A percentile compares a stretch with the other conserved stretches of the same genome.
phyloP scores from a whole-genome alignment of 192 early-diverging fungal genomes.

The Pecoramyces ruminantium region DNA sequence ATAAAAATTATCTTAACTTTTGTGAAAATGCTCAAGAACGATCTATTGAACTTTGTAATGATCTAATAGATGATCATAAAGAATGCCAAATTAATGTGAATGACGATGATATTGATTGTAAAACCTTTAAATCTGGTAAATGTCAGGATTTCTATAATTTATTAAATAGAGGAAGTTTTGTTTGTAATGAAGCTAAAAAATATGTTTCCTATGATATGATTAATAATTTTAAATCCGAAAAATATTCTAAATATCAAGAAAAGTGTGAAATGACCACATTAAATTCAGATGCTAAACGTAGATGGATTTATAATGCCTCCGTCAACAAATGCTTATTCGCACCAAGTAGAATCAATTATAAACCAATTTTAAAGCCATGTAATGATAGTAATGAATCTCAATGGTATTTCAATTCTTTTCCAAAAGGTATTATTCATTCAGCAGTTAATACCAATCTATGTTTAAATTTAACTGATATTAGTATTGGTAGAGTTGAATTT shows the following conservation, averaged over 20 bases:
- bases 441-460: too few species aligned
- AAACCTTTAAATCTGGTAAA: neutral
- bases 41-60: neutral
- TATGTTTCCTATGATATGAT: neutral
- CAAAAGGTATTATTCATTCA: too few species aligned
- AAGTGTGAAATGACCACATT: neutral
- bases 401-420: neutral
- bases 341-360: neutral
- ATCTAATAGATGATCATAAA: neutral
- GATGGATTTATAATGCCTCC: neutral
- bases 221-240: neutral
- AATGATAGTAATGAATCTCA: neutral
- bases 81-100: neutral
- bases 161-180: neutral
- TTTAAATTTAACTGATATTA: too few species aligned
- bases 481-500: too few species aligned
- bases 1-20: neutral
- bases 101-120: neutral
- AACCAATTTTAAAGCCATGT: neutral
- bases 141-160: neutral
- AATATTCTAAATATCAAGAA: neutral
- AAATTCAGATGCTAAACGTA: neutral
- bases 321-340: neutral
- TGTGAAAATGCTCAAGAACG: neutral
- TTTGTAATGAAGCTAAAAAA: neutral